These are phyloP conservation scores for Polytrichum formosum DNA, from an alignment of 225 moss, liverwort and hornwort species.

Conservation along the genomic window DNA sequence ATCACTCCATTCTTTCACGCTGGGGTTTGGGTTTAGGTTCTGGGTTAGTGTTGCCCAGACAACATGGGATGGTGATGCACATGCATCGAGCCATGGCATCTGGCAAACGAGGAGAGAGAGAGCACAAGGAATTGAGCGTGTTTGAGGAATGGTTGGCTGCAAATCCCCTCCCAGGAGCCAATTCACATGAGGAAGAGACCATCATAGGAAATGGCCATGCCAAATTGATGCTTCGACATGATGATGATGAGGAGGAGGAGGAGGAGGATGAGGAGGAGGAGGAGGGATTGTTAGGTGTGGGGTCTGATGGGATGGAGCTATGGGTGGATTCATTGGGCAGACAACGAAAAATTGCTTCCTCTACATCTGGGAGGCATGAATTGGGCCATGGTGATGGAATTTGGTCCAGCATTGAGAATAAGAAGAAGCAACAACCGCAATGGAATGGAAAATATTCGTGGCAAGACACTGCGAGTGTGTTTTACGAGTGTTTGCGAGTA, in stretches of 20 bases:
- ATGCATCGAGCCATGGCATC: slow-evolving; percentile 2
- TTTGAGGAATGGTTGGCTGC: slow-evolving; percentile 26
- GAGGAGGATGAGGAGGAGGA: not conserved
- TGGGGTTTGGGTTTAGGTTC: too few relatives aligned
- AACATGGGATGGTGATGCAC: not conserved
- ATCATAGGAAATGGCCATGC: not conserved
- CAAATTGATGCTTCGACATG: not conserved
- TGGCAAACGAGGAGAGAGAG: slow-evolving; percentile 1
- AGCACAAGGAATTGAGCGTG: slow-evolving; percentile 1
- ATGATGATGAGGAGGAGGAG: not conserved
- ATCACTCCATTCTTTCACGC: too few relatives aligned
- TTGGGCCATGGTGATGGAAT: not conserved
- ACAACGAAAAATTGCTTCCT: not conserved
- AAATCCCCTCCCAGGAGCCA: slow-evolving; percentile 12
- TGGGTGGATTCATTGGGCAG: not conserved
- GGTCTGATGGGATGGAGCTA: not conserved
- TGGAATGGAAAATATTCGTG: slow-evolving; percentile 18
- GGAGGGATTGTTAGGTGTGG: not conserved
- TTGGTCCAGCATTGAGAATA: not conserved
- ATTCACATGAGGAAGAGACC: not conserved
- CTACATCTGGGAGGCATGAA: not conserved
- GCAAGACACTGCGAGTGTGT: slow-evolving; percentile 19
- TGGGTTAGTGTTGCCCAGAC: too few relatives aligned
- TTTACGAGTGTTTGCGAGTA: slow-evolving; percentile 22
- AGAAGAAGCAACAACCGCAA: not conserved